Conservation (phyloP, 2,329 filamentous ascomycete genomes). For the Cordyceps fumosorosea region DNA sequence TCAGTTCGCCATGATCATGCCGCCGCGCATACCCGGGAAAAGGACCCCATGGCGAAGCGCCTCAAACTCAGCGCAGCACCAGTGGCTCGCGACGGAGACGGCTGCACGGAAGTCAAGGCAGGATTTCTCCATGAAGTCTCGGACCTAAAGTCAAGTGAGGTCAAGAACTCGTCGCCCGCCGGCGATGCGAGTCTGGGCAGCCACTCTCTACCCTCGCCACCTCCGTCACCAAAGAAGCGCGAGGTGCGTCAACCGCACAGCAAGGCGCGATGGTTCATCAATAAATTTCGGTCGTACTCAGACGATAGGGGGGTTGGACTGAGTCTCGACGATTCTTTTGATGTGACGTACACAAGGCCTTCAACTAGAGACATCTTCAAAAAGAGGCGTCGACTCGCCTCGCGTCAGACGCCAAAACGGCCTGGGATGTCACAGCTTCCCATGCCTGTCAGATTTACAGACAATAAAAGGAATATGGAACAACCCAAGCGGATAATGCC, state of each 20-base stretch:
- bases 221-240: background rate
- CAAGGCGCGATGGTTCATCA: constrained; percentile 1
- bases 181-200: background rate
- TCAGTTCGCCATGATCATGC: constrained; percentile 5
- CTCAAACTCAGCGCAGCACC: constrained; percentile 4
- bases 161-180: background rate
- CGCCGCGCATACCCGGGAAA: background rate
- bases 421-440: background rate
- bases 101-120: background rate
- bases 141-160: background rate
- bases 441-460: constrained; percentile 7
- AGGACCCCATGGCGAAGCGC: background rate
- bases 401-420: constrained; percentile 1
- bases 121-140: background rate
- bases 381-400: background rate
- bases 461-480: background rate
- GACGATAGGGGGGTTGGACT: background rate
- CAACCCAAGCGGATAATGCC: background rate
- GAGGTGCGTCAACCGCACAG: background rate
- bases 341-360: background rate
- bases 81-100: background rate
- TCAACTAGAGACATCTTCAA: constrained; percentile 3
- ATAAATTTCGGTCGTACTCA: background rate
- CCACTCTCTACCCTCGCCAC: background rate
- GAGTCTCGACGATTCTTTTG: background rate